phyloP scores from a whole-genome alignment of 169 alveolate genomes.

The Sarcocystis neurona region DNA sequence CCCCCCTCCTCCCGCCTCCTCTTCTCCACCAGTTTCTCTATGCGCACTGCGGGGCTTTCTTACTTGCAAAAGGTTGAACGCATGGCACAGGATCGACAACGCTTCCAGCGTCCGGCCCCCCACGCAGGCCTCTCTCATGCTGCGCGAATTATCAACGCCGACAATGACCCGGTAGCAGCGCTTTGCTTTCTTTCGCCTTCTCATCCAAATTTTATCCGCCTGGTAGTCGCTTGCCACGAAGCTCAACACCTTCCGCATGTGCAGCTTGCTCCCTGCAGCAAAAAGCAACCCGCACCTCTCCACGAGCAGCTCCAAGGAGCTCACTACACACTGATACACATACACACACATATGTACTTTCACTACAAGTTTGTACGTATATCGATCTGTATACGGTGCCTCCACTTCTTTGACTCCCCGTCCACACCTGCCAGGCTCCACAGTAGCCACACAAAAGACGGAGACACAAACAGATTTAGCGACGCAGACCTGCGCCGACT shows the following conservation, averaged over 20 bases:
- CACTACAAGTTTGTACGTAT: too few species aligned
- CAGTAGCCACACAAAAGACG: too few species aligned
- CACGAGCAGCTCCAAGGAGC: background rate
- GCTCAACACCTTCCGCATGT: slow-evolving; percentile 95
- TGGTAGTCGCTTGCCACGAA: slow-evolving; percentile 98
- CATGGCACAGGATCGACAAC: slow-evolving; percentile 79
- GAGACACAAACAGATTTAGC: too few species aligned
- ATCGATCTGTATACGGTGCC: too few species aligned
- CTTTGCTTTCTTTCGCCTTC: slow-evolving; percentile 96
- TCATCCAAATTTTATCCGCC: slow-evolving; percentile 98
- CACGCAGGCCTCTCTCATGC: slow-evolving; percentile 89
- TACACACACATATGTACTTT: background rate
- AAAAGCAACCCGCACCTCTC: too few species aligned
- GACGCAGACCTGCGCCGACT: too few species aligned
- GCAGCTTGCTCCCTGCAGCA: slow-evolving; percentile 89
- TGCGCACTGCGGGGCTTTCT: too few species aligned
- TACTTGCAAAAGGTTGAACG: slow-evolving; percentile 75
- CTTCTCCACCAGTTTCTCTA: too few species aligned
- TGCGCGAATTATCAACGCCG: slow-evolving; percentile 92
- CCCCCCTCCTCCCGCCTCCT: too few species aligned
- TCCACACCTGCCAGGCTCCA: too few species aligned
- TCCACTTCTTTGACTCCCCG: too few species aligned
- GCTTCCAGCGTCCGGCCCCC: slow-evolving; percentile 87
- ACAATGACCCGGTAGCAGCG: slow-evolving; percentile 94
- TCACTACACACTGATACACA: background rate